Evolutionary conservation across 306 rosid genomes (phyloP), one percentile per base, ranked within the genome.

Genomic region (Myrica gale): DNA sequence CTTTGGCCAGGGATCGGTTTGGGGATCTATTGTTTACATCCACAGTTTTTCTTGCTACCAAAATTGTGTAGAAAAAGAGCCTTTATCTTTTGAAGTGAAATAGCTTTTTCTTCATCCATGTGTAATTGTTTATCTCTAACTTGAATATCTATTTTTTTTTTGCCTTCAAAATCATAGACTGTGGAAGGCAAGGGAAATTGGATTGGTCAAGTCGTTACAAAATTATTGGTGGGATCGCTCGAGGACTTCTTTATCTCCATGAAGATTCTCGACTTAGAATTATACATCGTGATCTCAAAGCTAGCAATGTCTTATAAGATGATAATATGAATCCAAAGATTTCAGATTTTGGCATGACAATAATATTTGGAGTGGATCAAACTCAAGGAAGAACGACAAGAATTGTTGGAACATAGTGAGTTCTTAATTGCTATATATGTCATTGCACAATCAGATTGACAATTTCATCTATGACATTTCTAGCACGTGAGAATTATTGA

Each of bases 321-420:
- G 71, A 21, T 11, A 61, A 84, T 1, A 81, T 92, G 92, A 82
- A 84, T 0, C 74, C 96, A 2, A 92, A 90, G 61, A 92, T 90
- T 41, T 85, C 91, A 20, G 96, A 92, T 75, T 92, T 92, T 83
- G 96, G 96, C 1, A 84, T 84, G 88, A 93, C 96, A 17, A 90
- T 70, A 66, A 80, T 87, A 23, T 83, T 87, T 43, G 76, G 21
- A 4, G 80, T 42, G 4, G 88, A 86, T 19, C 88, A 87, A 45
- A 80, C 80, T 56, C 85, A 80, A 76, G 89, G 80, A 6, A 81
- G 74, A 56, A 92, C 96, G 0, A 69, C 57, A 43, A 78, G 76
- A 50, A 69, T 92, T 9, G 93, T 84, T 42, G 97, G 93, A 23
- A 92, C 93, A 5, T 87, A 19, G 96, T 92, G 88, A 85, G 96